Base-by-base conservation (phyloP, 192 early-diverging fungal genomes). In the Cladochytrium replicatum region DNA sequence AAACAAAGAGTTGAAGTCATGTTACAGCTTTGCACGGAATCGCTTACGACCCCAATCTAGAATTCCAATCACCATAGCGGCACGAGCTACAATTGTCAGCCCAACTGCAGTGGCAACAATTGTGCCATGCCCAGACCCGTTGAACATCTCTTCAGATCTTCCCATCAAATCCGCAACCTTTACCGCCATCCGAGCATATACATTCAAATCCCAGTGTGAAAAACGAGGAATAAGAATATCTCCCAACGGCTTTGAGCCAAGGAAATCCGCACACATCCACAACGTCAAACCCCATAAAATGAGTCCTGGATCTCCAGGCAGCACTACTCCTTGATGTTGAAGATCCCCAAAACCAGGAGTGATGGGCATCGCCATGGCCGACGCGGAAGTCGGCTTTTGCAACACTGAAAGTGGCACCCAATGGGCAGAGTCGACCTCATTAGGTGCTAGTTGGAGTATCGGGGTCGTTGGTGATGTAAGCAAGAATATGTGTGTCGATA, bases 251-350 rank as follows among this genome's bases (percentile, higher is more conserved):
- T 42, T 29, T 8, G 15, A 9, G 0, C 31, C 55, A 17, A 63
- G 24, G 37, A 63, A 17, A 37, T 63, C 61, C 19, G 26, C 15
- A 4, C 54, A 57, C 55, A 63, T 63, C 54, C 61, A 52, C 27
- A 63, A 37, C 19, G 61, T 63, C n/a, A 63, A 29, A 31, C 61
- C 61, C 61, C 61, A 63, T 27, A 63, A 41, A 4, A 57, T 26
- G 6, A 62, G 46, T 1, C 55, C 58, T n/a, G 28, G 42, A 13
- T 19, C 7, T 2, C 48, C 45, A 13, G 52, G 45, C 19, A 61
- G 29, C 3, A 61, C 51, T 9, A 61, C 37, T 9, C 59, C 59
- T 9, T 17, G 27, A 29, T 32, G 4, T 17, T 19, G 31, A 46
- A 46, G 24, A 19, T 32, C 5, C 59, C 59, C 11, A 61, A 34